Percentiles rank a stretch among this genome's conserved stretches.
Conservation (phyloP, 2,329 filamentous ascomycete species). For the Stylonectria norvegica region DNA sequence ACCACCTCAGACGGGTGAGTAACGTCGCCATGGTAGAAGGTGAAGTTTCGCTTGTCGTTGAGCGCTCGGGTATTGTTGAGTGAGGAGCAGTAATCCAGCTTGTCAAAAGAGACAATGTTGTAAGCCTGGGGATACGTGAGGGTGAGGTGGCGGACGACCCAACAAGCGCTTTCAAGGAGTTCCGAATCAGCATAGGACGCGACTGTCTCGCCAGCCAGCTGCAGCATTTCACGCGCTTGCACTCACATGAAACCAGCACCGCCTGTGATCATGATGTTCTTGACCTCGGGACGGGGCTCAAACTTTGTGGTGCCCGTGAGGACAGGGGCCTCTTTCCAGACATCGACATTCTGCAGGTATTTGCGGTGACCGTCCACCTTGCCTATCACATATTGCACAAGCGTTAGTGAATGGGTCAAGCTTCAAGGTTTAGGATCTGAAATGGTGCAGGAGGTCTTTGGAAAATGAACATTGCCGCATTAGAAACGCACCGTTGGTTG, state of each 20-base stretch:
- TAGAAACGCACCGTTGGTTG: conserved; percentile 6
- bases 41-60: conserved; percentile 67
- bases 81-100: conserved; percentile 78
- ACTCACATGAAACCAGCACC: conserved; percentile 82
- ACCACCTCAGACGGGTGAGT: conserved; percentile 68
- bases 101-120: conserved; percentile 80
- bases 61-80: conserved; percentile 74
- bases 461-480: too few relatives aligned
- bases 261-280: conserved; percentile 80
- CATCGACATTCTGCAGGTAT: conserved; percentile 57
- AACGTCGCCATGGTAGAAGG: conserved; percentile 76
- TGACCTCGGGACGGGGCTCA: conserved; percentile 63
- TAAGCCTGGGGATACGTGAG: conserved; percentile 71
- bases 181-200: conserved; percentile 11
- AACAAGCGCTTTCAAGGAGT: conserved; percentile 61
- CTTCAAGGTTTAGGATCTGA: neutral
- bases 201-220: conserved; percentile 11
- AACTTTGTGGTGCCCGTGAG: conserved; percentile 68
- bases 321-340: conserved; percentile 70
- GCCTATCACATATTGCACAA: conserved; percentile 7
- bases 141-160: conserved; percentile 75
- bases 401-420: conserved; percentile 3
- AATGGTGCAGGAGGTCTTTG: neutral
- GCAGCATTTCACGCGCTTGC: neutral
- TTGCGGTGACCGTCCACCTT: conserved; percentile 21